Evolutionary conservation across 305 asterid species (phyloP), one percentile per base, ranked within the genome.

Genomic region (Solanum hybrid): DNA sequence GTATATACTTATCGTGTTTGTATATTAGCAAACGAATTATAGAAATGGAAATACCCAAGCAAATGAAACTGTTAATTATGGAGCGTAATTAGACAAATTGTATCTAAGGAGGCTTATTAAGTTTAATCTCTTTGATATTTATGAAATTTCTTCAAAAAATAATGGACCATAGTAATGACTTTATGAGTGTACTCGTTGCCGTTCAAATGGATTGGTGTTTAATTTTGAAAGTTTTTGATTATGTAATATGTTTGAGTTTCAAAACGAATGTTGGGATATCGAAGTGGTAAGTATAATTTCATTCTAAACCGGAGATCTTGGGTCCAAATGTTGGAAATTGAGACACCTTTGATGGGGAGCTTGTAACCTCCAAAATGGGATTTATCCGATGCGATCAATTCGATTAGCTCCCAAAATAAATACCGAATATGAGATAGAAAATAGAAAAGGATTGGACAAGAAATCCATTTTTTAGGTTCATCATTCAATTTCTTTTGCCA

Each of bases 41-140:
- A 42, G 2, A 42, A 42, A 42, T 14, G 3, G 26, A 60, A 60
- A 3, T 20, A 1, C 1, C 11, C 26, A 60, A 60, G 26, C 26
- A 60, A 20, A 60, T 0, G 1, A 20, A 60, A 22, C 1, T 22
- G 0, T 17, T 20, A 20, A 0, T 0, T 60, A 20, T 60, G 0
- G 0, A 60, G 27, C 27, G 0, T 60, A 60, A 3, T 7, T 22
- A 22, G 72, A 3, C 5, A 60, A 60, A 60, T 0, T 60, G 1
- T 60, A 22, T 0, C 12, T 7, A 60, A 22, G 2, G 12, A 60
- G 27, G 26, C 71, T 20, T 60, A 20, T 20, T 20, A 7, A 60
- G 5, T 60, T 60, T 60, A 20, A 20, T 60, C 26, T 3, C 71
- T 60, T 7, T 60, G 11, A 20, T 60, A 60, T 60, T 56, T 60